Evolutionary conservation across 2,329 filamentous ascomycete genomes (phyloP), one percentile per base, ranked within the genome.

Genomic region (Epichloe baconii): DNA sequence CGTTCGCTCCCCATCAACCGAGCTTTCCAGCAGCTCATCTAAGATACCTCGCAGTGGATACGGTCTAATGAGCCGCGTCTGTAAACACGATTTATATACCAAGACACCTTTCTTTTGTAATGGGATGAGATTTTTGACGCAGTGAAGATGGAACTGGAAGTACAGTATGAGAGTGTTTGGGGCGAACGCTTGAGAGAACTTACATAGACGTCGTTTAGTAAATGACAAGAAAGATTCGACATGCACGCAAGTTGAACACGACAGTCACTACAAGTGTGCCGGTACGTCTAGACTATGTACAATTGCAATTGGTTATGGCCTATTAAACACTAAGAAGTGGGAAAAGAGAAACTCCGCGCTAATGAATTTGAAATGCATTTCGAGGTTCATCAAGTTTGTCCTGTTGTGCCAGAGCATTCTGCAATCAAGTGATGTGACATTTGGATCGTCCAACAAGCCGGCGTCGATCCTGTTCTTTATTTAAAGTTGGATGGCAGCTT

Each of bases 21-120:
- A 69, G 93, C 93, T 64, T 98, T 98, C 82, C 80, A 93, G 77
- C 90, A 98, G 77, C 79, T 97, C 64, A 87, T 95, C 72, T 97
- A 93, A 77, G 58, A 46, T 49, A 37, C 40, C 41, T 47, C 8
- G n/a, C 21, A 14, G n/a, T 19, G 17, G 26, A 26, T 40, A 17
- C 36, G 15, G 31, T 37, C 14, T 8, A 12, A n/a, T 46, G 15
- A 40, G 42, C 19, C 17, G 38, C 50, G 12, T 40, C 38, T 50
- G 40, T 31, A 43, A 21, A 17, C 31, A 47, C 15, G 45, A 36
- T 26, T 23, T 17, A 44, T 43, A 50, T 53, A 51, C 38, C 42
- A 50, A 46, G 3, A 38, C 26, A 17, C 21, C 48, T 49, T 49
- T 52, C 37, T 37, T 52, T 48, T 50, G 17, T 50, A 52, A 52